A percentile compares a stretch with the other conserved stretches of the same genome.
Evolutionary conservation across 176 grass and related monocot species (phyloP).

Genomic region (Dactylis glomerata): DNA sequence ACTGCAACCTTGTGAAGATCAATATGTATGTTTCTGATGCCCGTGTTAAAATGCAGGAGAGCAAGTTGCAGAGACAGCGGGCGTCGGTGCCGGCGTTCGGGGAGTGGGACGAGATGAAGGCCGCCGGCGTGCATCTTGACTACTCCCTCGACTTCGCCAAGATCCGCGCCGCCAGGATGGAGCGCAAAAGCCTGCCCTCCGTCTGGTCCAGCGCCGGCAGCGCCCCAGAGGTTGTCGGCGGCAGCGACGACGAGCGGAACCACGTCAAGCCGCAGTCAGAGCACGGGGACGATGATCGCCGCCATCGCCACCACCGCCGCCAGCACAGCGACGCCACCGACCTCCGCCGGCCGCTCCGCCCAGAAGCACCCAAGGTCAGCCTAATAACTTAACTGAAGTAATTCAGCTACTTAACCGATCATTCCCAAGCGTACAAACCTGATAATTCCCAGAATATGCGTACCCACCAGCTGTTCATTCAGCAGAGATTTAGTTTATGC

Average conservation of each 20-base stretch:
- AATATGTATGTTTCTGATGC: not conserved
- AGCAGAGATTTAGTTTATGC: not conserved
- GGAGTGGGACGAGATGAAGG: slow-evolving; percentile 55
- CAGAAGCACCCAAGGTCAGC: slow-evolving; percentile 28
- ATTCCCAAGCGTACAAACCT: not conserved
- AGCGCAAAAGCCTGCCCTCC: slow-evolving; percentile 45
- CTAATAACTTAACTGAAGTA: not conserved
- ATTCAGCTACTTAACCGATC: not conserved
- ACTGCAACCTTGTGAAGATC: not conserved
- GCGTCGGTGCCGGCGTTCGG: slow-evolving; percentile 75
- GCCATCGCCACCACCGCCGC: not conserved
- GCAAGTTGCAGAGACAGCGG: slow-evolving; percentile 9
- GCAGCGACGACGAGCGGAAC: not conserved
- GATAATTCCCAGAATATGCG: not conserved
- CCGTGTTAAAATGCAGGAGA: not conserved
- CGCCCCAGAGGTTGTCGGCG: not conserved
- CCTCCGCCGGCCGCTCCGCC: slow-evolving; percentile 14
- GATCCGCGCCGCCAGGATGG: slow-evolving; percentile 58
- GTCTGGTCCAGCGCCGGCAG: slow-evolving; percentile 41
- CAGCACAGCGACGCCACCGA: not conserved
- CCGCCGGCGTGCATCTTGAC: slow-evolving; percentile 40
- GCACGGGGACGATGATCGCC: not conserved
- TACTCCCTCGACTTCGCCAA: slow-evolving; percentile 77
- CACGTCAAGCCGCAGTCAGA: not conserved
- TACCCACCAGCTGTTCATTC: not conserved